Evolutionary conservation across 1,139 yeast genomes (phyloP).

Genomic region (Geotrichum australiense): DNA sequence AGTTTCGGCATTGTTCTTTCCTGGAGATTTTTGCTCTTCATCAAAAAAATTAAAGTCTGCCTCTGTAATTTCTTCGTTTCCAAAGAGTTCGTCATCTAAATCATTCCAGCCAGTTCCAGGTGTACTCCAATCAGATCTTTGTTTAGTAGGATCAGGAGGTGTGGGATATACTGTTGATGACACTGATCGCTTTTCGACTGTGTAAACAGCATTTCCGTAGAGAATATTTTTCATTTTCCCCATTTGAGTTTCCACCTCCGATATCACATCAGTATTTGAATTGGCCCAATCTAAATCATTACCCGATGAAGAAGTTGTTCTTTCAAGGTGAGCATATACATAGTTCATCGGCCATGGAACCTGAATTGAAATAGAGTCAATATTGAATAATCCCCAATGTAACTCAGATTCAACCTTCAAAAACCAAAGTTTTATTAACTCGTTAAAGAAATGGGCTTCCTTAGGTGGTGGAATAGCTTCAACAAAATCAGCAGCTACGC

Average conservation of each 20-base stretch:
- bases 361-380: constrained; percentile 6
- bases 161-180: constrained; percentile 30
- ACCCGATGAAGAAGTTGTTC: not conserved
- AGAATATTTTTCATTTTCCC: constrained; percentile 8
- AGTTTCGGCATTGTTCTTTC: constrained; percentile 1
- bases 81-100: constrained; percentile 39
- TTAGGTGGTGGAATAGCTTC: constrained; percentile 45
- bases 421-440: constrained; percentile 33
- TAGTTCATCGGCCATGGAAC: constrained; percentile 15
- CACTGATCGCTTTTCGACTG: not conserved
- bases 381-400: constrained; percentile 66
- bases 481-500: constrained; percentile 60
- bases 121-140: constrained; percentile 24
- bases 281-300: constrained; percentile 2
- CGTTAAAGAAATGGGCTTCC: constrained; percentile 43
- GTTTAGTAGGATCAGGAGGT: constrained; percentile 33
- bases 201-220: not conserved
- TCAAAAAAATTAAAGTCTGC: constrained; percentile 41
- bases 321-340: constrained; percentile 18
- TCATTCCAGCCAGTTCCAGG: constrained; percentile 34
- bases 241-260: constrained; percentile 10
- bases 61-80: constrained; percentile 37
- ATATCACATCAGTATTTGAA: constrained; percentile 8
- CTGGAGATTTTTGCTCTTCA: constrained; percentile 25
- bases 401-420: constrained; percentile 33